Base-by-base conservation (phyloP, 805 yeast genomes). In the Ogataea methanolica region DNA sequence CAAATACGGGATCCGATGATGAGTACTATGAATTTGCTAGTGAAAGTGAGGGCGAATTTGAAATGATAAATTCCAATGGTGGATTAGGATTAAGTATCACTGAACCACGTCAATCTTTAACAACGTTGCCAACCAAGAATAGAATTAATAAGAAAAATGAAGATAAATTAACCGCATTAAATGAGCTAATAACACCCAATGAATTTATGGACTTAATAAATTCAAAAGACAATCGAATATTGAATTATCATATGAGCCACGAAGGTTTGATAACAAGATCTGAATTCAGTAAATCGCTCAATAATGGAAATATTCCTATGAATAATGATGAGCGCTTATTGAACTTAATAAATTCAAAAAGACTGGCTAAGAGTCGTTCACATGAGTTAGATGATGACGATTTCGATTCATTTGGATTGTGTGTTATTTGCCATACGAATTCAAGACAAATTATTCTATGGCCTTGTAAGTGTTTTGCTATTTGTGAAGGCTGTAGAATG, bases 391-490 rank as follows among this genome's bases (percentile, higher is more conserved):
- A 56, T 8, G 59, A 55, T 15, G 63, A 62, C 2, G 69, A 64
- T 7, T 33, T 26, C 19, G 70, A 65, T 7, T 53, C 63, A 6
- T 63, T 79, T 14, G 68, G 71, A 6, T 70, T 71, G 6, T 90
- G 97, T 66, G 96, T 88, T 6, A 83, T 91, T 2, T 91, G 97
- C 62, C 92, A 85, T 55, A 73, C 75, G 5, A 80, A 84, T 48
- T 77, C 81, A 5, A 73, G 97, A 54, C 86, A 84, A 48, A 78
- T 91, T 38, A 82, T 91, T 8, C 70, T 92, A 3, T 91, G 97
- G 97, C 97, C 97, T 0, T 91, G 97, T 62, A 79, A 81, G 56
- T 91, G 97, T 64, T 79, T 91, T 47, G 90, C 96, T 0, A 72
- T 91, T 5, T 91, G 97, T 65, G 96, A 90, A 53, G 75, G 78